Evolutionary conservation across 768 basidiomycete genomes (phyloP).

Genomic region (Strobilomyces dryophilus): DNA sequence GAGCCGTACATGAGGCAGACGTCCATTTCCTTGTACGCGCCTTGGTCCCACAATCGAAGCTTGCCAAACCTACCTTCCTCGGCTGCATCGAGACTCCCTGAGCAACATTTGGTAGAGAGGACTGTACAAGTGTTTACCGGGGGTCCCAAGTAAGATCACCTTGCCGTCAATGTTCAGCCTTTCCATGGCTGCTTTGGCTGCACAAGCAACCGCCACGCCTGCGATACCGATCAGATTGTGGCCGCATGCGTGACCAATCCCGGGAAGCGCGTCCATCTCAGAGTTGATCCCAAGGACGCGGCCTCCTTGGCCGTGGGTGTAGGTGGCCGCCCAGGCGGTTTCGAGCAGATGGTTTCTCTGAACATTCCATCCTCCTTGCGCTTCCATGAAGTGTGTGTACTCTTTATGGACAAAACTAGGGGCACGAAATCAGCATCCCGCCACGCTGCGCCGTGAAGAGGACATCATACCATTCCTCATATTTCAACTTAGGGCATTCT

Average conservation of each 20-base stretch:
- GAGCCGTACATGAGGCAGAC: conserved; percentile 64
- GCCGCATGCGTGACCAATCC: conserved; percentile 71
- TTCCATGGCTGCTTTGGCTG: conserved; percentile 55
- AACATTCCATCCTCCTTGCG: conserved; percentile 64
- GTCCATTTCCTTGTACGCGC: conserved; percentile 73
- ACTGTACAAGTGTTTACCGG: conserved; percentile 42
- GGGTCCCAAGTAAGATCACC: conserved; percentile 60
- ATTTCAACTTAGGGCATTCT: conserved; percentile 73
- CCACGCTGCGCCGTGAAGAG: neutral
- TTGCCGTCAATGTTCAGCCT: conserved; percentile 47
- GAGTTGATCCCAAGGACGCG: conserved; percentile 71
- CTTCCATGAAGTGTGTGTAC: conserved; percentile 55
- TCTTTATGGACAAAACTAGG: conserved; percentile 62
- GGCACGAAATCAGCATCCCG: neutral
- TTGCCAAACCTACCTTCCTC: conserved; percentile 82
- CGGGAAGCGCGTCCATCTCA: conserved; percentile 23
- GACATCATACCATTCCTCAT: conserved; percentile 54
- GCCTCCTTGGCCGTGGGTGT: conserved; percentile 59
- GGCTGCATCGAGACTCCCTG: conserved; percentile 37
- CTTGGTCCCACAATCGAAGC: conserved; percentile 59
- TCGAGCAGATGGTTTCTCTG: conserved; percentile 52
- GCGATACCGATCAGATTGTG: conserved; percentile 79
- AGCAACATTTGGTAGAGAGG: neutral
- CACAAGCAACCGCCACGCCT: conserved; percentile 40
- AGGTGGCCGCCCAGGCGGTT: conserved; percentile 35